Evolutionary conservation across 2,329 filamentous ascomycete genomes (phyloP).

Genomic region (Trichoderma sp.): DNA sequence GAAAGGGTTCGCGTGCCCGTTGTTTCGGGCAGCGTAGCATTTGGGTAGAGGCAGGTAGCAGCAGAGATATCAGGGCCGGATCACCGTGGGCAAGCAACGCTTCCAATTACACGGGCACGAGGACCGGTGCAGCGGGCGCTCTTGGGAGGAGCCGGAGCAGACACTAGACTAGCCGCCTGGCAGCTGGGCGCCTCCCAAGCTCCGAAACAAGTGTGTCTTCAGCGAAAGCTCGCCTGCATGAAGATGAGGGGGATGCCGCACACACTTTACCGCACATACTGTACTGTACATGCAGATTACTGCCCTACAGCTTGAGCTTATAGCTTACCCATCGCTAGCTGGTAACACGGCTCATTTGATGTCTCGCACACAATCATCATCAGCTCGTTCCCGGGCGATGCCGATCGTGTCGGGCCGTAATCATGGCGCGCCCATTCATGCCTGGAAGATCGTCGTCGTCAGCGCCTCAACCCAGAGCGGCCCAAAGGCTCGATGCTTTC

Average conservation of each 20-base stretch:
- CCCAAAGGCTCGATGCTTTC: neutral
- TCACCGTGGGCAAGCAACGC: too few relatives aligned
- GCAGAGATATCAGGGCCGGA: neutral
- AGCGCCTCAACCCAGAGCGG: neutral
- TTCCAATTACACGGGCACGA: conserved; percentile 14
- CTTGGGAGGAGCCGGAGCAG: neutral
- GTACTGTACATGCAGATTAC: neutral
- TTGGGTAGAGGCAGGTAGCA: too few relatives aligned
- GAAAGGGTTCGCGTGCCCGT: conserved; percentile 19
- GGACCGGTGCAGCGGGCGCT: conserved; percentile 12
- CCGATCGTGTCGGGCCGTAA: conserved; percentile 27
- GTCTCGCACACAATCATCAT: conserved; percentile 15
- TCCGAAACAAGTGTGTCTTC: neutral
- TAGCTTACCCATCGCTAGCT: neutral
- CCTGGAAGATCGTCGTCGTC: conserved; percentile 16
- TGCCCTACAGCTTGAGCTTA: neutral
- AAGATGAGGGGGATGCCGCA: neutral
- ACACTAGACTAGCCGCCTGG: neutral
- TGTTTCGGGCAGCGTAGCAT: neutral
- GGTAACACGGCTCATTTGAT: neutral
- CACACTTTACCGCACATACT: conserved; percentile 7
- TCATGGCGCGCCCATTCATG: conserved; percentile 24
- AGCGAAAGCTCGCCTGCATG: conserved; percentile 17
- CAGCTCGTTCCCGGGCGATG: conserved; percentile 21
- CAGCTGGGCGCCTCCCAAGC: neutral